These are phyloP conservation scores for Alternaria brassicae DNA, from an alignment of 2,329 filamentous ascomycete genomes.

Conservation along the genomic window DNA sequence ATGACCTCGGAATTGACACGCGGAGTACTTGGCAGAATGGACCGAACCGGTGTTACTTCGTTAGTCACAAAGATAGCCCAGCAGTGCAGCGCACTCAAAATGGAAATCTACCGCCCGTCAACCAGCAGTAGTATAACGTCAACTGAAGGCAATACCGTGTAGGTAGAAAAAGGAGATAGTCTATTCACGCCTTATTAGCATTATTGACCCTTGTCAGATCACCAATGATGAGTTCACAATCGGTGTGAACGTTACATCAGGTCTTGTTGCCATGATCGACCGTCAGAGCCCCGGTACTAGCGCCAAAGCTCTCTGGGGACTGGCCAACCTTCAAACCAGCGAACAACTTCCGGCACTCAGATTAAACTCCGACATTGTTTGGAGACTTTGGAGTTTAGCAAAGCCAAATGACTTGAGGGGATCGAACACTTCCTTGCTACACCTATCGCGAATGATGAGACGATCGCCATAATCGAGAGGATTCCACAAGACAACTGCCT, in stretches of 20 bases:
- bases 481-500: no score
- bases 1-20: slow-evolving; percentile 15
- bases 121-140: slow-evolving; percentile 26
- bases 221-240: slow-evolving; percentile 22
- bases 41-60: slow-evolving; percentile 22
- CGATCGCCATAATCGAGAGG: no score
- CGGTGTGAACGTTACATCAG: slow-evolving; percentile 17
- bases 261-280: slow-evolving; percentile 17
- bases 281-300: no score
- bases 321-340: not conserved
- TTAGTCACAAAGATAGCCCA: slow-evolving; percentile 20
- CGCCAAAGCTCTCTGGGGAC: slow-evolving; percentile 12
- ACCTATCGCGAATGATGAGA: no score
- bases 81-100: slow-evolving; percentile 10
- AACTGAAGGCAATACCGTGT: slow-evolving; percentile 20
- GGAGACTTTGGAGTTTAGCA: no score
- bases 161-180: not conserved
- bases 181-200: not conserved
- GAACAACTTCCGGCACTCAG: slow-evolving; percentile 25
- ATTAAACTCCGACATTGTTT: slow-evolving; percentile 25
- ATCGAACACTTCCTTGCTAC: no score
- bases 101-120: slow-evolving; percentile 6
- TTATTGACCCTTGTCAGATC: not conserved
- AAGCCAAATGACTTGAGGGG: no score
- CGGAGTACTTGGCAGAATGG: slow-evolving; percentile 12